Evolutionary conservation across 192 early-diverging fungal genomes (phyloP).

Genomic region (Radiomyces spectabilis): DNA sequence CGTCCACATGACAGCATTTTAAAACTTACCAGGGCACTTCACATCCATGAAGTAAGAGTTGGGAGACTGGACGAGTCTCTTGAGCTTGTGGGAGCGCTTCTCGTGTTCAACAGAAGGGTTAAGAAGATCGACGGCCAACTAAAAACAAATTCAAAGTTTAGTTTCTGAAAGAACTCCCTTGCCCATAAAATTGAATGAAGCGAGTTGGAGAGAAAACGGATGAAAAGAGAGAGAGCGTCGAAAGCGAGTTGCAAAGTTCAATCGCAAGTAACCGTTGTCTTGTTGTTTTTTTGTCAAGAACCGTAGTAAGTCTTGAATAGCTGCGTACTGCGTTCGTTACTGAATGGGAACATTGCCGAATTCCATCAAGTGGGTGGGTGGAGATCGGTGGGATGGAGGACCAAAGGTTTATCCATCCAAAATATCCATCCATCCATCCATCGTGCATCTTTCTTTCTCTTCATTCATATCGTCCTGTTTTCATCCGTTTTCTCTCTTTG

Average conservation of each 20-base stretch:
- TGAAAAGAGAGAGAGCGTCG: not conserved
- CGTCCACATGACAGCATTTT: not conserved
- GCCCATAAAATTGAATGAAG: not conserved
- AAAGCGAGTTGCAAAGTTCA: not conserved
- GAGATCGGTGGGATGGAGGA: not conserved
- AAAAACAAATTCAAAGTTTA: slow-evolving; percentile 4
- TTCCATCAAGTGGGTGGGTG: not conserved
- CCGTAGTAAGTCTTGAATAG: not conserved
- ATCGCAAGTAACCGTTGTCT: not conserved
- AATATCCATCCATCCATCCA: slow-evolving; percentile 13
- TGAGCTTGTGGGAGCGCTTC: slow-evolving; percentile 54
- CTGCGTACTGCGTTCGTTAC: not conserved
- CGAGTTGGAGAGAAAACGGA: not conserved
- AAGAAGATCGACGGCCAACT: slow-evolving; percentile 88
- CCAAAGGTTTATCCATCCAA: not conserved
- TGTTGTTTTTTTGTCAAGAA: not conserved
- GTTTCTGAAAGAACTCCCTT: too few species aligned
- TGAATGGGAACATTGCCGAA: not conserved
- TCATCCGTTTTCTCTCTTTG: not conserved
- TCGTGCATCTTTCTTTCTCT: slow-evolving; percentile 7
- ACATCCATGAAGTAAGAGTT: slow-evolving; percentile 99
- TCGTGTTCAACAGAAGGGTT: slow-evolving; percentile 76
- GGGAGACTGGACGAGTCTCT: slow-evolving; percentile 50
- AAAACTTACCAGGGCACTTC: slow-evolving; percentile 67
- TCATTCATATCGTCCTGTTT: not conserved